A percentile compares a stretch with the other conserved stretches of the same genome.
Conservation (phyloP, 1,284 basidiomycete genomes). For the Cutaneotrichosporon mucoides region DNA sequence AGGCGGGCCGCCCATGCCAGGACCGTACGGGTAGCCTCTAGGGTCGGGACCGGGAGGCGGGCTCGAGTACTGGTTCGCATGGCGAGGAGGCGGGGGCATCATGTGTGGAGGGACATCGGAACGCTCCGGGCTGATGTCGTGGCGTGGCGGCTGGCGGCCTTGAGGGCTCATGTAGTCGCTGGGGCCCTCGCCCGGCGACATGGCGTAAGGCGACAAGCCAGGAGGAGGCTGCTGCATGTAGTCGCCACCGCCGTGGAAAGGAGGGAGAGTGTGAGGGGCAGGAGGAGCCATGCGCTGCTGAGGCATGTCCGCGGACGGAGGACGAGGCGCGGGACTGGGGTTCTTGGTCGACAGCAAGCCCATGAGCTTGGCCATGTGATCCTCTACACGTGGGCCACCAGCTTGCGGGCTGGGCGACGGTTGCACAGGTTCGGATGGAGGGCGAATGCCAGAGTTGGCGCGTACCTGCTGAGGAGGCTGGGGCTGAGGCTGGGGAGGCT, state of each 20-base stretch:
- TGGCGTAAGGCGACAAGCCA: slow-evolving; percentile 16
- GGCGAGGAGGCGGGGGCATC: slow-evolving; percentile 5
- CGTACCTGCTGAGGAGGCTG: not conserved
- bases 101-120: slow-evolving; percentile 5
- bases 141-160: not conserved
- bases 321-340: slow-evolving; percentile 10
- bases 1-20: not conserved
- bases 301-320: slow-evolving; percentile 12
- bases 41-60: slow-evolving; percentile 16
- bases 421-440: not conserved
- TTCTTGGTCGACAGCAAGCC: slow-evolving; percentile 34
- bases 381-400: slow-evolving; percentile 16
- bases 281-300: slow-evolving; percentile 5
- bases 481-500: too few species aligned
- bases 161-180: slow-evolving; percentile 11
- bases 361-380: slow-evolving; percentile 41
- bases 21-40: slow-evolving; percentile 6
- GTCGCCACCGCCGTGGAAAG: slow-evolving; percentile 1
- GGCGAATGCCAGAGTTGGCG: not conserved
- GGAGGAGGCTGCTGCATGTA: slow-evolving; percentile 10
- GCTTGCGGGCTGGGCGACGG: not conserved
- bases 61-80: slow-evolving; percentile 7
- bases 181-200: slow-evolving; percentile 8
- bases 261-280: not conserved
- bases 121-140: slow-evolving; percentile 1